Evolutionary conservation across 305 asterid genomes (phyloP).

Genomic region (Euphrasia arctica): DNA sequence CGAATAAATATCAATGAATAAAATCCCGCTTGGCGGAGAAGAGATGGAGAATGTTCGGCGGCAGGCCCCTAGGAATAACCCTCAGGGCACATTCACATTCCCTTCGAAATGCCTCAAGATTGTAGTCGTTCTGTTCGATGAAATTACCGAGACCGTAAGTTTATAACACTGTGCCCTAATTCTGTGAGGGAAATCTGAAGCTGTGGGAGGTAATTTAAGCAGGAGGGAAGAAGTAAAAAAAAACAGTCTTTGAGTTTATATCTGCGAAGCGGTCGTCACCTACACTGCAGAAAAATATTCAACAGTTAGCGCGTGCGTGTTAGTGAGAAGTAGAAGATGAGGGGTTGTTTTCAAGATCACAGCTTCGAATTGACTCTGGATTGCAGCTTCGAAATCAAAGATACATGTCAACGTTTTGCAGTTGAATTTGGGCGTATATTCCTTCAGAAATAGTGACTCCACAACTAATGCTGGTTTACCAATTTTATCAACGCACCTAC

Average conservation of each 20-base stretch:
- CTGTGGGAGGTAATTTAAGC: too few relatives aligned
- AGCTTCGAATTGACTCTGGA: conserved; percentile 34
- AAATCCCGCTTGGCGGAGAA: conserved; percentile 27
- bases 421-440: neutral
- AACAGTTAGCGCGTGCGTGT: conserved; percentile 1
- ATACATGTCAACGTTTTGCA: conserved; percentile 35
- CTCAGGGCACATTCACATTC: conserved; percentile 34
- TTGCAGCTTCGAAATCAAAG: conserved; percentile 30
- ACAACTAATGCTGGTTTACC: too few relatives aligned
- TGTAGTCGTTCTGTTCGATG: conserved; percentile 31
- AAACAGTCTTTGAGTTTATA: neutral
- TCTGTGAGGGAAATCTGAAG: conserved; percentile 19
- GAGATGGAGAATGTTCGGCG: conserved; percentile 22
- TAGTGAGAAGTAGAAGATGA: conserved; percentile 19
- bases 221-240: conserved; percentile 1
- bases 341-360: conserved; percentile 54
- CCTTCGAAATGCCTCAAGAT: conserved; percentile 22
- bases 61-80: conserved; percentile 41
- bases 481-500: too few relatives aligned
- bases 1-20: conserved; percentile 13
- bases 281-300: conserved; percentile 16
- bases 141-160: conserved; percentile 26
- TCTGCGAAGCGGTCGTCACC: conserved; percentile 22
- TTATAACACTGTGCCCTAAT: conserved; percentile 9
- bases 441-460: too few relatives aligned